A percentile compares a stretch with the other conserved stretches of the same genome.
Conservation (phyloP, 2,329 filamentous ascomycete species). For the Sporothrix pallida region DNA sequence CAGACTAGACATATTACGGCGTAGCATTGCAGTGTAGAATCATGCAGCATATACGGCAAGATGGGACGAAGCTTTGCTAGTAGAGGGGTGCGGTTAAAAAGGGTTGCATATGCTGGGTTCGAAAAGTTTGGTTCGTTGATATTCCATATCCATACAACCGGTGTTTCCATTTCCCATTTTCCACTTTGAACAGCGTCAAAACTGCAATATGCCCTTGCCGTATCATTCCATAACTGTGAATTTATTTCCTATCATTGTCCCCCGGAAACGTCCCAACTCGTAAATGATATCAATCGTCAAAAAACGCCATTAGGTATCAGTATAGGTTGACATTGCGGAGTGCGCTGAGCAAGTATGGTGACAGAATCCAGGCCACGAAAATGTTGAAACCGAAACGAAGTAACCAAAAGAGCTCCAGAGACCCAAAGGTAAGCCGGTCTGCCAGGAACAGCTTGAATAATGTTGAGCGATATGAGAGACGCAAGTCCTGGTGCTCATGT, state of each 20-base stretch:
- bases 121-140: background rate
- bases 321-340: background rate
- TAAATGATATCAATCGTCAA: too few relatives aligned
- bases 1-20: background rate
- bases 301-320: background rate
- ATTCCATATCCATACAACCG: conserved; percentile 14
- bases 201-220: background rate
- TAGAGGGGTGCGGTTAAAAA: background rate
- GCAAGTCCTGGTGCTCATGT: conserved; percentile 34
- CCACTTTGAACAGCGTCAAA: background rate
- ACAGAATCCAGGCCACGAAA: conserved; percentile 45
- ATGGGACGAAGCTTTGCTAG: conserved; percentile 1
- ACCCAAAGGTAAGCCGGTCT: conserved; percentile 50
- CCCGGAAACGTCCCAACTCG: background rate
- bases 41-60: background rate
- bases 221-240: background rate
- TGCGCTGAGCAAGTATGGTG: background rate
- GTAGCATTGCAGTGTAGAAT: background rate
- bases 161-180: background rate
- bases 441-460: conserved; percentile 54
- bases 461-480: conserved; percentile 46
- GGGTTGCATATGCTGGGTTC: background rate
- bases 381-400: conserved; percentile 46
- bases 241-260: background rate
- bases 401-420: conserved; percentile 44